These are phyloP conservation scores for Stagonosporopsis tanaceti DNA, from an alignment of 2,329 filamentous ascomycete species.

Conservation along the genomic window DNA sequence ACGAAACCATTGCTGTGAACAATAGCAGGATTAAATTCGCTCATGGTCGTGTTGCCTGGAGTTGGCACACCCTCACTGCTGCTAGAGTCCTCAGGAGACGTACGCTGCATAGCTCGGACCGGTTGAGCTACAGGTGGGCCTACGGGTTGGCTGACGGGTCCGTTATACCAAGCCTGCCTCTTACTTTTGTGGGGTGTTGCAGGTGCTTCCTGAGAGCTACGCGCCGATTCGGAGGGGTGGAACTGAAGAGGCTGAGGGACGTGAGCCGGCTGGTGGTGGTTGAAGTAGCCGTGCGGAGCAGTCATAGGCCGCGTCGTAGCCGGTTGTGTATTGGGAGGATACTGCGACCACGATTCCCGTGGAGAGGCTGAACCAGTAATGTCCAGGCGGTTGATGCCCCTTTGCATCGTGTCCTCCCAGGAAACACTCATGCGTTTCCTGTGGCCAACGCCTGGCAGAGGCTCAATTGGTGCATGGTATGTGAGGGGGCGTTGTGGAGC, in stretches of 20 bases:
- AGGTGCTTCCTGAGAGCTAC: constrained; percentile 49
- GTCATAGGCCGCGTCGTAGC: constrained; percentile 43
- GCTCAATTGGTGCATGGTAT: constrained; percentile 46
- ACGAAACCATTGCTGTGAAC: constrained; percentile 59
- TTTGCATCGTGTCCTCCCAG: constrained; percentile 72
- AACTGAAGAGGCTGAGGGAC: constrained; percentile 38
- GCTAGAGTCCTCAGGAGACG: constrained; percentile 64
- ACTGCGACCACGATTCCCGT: constrained; percentile 46
- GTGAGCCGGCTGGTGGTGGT: constrained; percentile 32
- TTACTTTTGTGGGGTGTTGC: constrained; percentile 68
- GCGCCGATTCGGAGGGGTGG: constrained; percentile 44
- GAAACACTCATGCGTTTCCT: constrained; percentile 53
- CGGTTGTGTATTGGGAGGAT: constrained; percentile 33
- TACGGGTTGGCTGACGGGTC: constrained; percentile 53
- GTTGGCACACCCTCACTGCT: constrained; percentile 64
- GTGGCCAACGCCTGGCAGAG: constrained; percentile 33
- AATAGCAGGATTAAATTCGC: constrained; percentile 62
- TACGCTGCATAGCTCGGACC: constrained; percentile 52
- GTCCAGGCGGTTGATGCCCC: constrained; percentile 71
- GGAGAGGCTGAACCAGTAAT: constrained; percentile 60
- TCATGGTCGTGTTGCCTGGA: constrained; percentile 58
- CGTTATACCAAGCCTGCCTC: constrained; percentile 77
- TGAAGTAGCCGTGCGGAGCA: constrained; percentile 49
- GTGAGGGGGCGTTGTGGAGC: constrained; percentile 54
- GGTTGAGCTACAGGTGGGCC: constrained; percentile 29